A percentile compares a stretch with the other conserved stretches of the same genome.
These are phyloP conservation scores for Diplodia intermedia DNA, from an alignment of 2,329 filamentous ascomycete species.

Conservation along the genomic window DNA sequence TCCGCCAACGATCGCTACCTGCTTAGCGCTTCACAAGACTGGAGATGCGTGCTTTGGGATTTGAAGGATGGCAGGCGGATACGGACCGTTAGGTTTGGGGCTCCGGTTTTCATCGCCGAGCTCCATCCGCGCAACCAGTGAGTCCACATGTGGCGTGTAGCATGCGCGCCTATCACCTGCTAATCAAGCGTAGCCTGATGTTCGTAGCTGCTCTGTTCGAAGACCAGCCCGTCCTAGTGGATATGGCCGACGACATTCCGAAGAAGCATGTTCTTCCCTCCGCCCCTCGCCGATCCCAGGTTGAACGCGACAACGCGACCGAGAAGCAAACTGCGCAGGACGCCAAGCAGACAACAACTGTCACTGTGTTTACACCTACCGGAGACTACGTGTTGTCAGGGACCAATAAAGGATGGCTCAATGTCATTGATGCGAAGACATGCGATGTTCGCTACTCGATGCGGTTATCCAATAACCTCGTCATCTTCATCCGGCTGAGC, in stretches of 20 bases:
- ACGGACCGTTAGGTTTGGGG: constrained; percentile 87
- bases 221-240: constrained; percentile 87
- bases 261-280: constrained; percentile 81
- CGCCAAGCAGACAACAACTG: constrained; percentile 92
- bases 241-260: constrained; percentile 73
- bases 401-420: constrained; percentile 94
- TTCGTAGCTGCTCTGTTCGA: constrained; percentile 95
- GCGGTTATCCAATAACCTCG: constrained; percentile 83
- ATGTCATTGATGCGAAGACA: constrained; percentile 86
- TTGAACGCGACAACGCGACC: constrained; percentile 73
- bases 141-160: constrained; percentile 40
- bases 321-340: constrained; percentile 92
- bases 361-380: constrained; percentile 82
- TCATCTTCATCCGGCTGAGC: constrained; percentile 86
- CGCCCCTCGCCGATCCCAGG: constrained; percentile 75
- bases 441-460: constrained; percentile 87
- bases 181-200: constrained; percentile 63
- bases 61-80: constrained; percentile 74
- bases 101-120: constrained; percentile 94
- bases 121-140: constrained; percentile 90
- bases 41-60: constrained; percentile 97
- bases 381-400: constrained; percentile 91
- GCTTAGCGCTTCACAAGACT: constrained; percentile 91
- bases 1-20: constrained; percentile 89
- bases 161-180: not conserved